Percentiles rank a stretch among this genome's conserved stretches.
These are phyloP conservation scores for Trichophyton mentagrophytes DNA, from an alignment of 2,329 filamentous ascomycete genomes.

Conservation along the genomic window DNA sequence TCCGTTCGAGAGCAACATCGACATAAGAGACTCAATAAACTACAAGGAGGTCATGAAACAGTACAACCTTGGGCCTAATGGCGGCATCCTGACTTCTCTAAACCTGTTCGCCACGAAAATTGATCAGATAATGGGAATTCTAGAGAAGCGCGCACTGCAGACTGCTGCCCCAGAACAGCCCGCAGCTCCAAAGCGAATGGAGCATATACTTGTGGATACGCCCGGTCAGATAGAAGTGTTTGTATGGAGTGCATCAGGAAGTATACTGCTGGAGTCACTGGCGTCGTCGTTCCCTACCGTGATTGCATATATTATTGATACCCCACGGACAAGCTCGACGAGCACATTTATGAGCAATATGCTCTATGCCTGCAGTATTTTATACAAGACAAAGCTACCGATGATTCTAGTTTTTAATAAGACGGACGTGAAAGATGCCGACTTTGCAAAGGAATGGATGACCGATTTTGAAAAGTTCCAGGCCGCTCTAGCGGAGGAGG, in stretches of 20 bases:
- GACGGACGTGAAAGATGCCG: constrained; percentile 83
- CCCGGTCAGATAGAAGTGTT: constrained; percentile 98
- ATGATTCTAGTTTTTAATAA: constrained; percentile 99
- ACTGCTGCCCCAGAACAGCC: constrained; percentile 41
- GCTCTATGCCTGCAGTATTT: constrained; percentile 95
- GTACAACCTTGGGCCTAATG: constrained; percentile 94
- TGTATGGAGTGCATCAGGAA: constrained; percentile 92
- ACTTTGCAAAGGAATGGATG: constrained; percentile 98
- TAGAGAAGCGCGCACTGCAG: constrained; percentile 71
- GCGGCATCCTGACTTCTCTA: constrained; percentile 85
- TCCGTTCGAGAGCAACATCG: constrained; percentile 94
- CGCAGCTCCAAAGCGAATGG: constrained; percentile 45
- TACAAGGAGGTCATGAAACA: constrained; percentile 99
- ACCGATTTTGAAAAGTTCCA: constrained; percentile 97
- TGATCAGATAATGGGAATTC: constrained; percentile 76
- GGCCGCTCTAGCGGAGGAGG: constrained; percentile 65
- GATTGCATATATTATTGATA: constrained; percentile 95
- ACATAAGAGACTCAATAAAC: constrained; percentile 97
- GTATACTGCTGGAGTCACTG: constrained; percentile 82
- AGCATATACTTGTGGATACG: constrained; percentile 85
- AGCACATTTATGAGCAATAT: constrained; percentile 99
- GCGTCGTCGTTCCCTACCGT: constrained; percentile 93
- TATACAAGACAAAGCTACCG: constrained; percentile 96
- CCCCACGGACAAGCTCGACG: constrained; percentile 80
- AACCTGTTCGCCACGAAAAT: constrained; percentile 98